Evolutionary conservation across 129 eudicot genomes (phyloP), one percentile per base, ranked within the genome.

Genomic region (Lactuca saligna): DNA sequence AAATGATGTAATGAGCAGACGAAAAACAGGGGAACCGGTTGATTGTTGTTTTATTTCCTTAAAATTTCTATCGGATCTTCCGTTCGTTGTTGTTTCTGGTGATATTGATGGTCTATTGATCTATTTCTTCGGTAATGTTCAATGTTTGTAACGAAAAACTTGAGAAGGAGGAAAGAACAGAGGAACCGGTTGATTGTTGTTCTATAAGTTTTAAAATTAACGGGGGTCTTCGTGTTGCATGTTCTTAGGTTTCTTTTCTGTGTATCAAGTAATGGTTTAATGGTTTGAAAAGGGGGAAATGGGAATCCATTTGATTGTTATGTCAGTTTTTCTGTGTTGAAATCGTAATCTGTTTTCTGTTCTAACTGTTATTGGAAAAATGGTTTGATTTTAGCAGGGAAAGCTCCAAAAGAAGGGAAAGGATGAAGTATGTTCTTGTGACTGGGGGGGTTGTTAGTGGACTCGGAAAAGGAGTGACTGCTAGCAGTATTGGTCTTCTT

Each of bases 401-500:
- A 34, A 34, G 3, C 4, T 34, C 37, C 37, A 34, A 15, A 53
- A 33, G 48, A 35, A 67, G 68, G n/a, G n/a, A n/a, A n/a, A n/a
- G 50, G 64, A 89, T 89, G 96, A 89, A 89, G 81, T 89, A 84
- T 57, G 89, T 81, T 0, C 72, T 84, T 71, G 89, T 84, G 53
- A 84, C 86, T 1, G 86, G 89, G 15, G 89, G 89, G 25, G 89
- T 84, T 25, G 89, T 84, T 15, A 84, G 89, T 54, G 89, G 89
- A 0, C 79, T 84, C 1, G 89, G 89, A 0, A 84, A 84, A 81
- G 89, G 89, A 12, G 89, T 84, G 34, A 84, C 89, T 65, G 89
- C 89, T 39, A 84, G 89, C 78, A 84, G 89, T 75, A 84, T 84
- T 61, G 89, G 89, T 37, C 86, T 84, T 34, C 86, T 89, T 80